These are phyloP conservation scores for Verticillium nonalfalfae DNA, from an alignment of 2,329 filamentous ascomycete genomes.

Conservation along the genomic window DNA sequence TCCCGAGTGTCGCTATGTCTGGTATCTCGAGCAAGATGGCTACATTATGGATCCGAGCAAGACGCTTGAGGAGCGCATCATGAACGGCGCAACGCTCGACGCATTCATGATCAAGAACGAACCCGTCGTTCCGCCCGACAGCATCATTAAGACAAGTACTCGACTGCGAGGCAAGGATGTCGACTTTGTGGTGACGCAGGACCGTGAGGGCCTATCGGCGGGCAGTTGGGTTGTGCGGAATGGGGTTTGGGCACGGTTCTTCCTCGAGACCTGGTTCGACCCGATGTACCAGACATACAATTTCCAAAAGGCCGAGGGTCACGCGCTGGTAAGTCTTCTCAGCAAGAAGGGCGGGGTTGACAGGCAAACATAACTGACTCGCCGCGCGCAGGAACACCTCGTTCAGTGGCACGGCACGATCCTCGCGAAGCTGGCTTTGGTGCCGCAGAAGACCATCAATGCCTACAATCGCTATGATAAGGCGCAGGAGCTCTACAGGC, in stretches of 20 bases:
- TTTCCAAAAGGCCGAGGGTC: constrained; percentile 89
- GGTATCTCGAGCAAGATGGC: constrained; percentile 78
- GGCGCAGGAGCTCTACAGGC: constrained; percentile 60
- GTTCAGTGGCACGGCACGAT: constrained; percentile 97
- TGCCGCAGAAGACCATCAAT: constrained; percentile 83
- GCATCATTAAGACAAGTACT: constrained; percentile 90
- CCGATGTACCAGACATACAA: constrained; percentile 91
- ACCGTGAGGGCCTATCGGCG: constrained; percentile 69
- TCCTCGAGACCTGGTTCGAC: constrained; percentile 94
- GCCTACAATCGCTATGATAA: constrained; percentile 57
- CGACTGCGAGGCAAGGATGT: constrained; percentile 73
- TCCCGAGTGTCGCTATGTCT: constrained; percentile 74
- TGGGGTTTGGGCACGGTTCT: constrained; percentile 87
- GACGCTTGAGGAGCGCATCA: constrained; percentile 64
- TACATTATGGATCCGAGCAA: constrained; percentile 80
- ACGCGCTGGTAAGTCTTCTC: constrained; percentile 66
- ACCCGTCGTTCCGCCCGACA: constrained; percentile 88
- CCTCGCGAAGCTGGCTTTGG: constrained; percentile 77
- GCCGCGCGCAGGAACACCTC: constrained; percentile 62
- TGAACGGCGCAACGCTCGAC: constrained; percentile 62
- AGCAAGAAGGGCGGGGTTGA: neutral
- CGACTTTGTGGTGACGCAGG: constrained; percentile 79
- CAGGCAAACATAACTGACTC: neutral
- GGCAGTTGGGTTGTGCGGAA: constrained; percentile 75
- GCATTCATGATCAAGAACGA: constrained; percentile 76